Evolutionary conservation across 441 rosid species (phyloP), one percentile per base, ranked within the genome.

Genomic region (Adansonia gregorii): DNA sequence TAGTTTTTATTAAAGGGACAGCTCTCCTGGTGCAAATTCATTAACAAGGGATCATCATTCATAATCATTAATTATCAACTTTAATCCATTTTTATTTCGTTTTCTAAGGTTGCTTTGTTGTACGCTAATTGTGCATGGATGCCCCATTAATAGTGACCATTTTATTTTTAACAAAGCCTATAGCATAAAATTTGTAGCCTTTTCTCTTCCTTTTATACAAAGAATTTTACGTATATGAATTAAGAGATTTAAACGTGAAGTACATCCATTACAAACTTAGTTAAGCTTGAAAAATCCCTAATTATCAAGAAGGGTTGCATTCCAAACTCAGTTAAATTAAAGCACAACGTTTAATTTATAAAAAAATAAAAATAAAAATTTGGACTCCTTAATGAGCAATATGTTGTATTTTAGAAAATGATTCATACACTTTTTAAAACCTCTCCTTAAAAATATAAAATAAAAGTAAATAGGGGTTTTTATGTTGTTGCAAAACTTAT

Each of bases 11-110:
- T 83, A 77, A 77, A 87, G 78, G 80, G 89, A 85, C 87, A 68
- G 73, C 86, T 86, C 89, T 80, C 87, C 86, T 78, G 74, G 76
- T 73, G 69, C 85, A 66, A 81, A 83, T 76, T 86, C 70, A 74
- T 76, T 49, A 61, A 49, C 64, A 79, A 82, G 84, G 79, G 72
- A 54, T 48, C 73, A 56, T 56, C 10, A 56, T 56, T 56, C 24
- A 56, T 19, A 56, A 19, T 56, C 61, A 67, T 6, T 41, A 45
- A 67, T 72, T 20, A 55, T 58, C 52, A 46, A 31, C 72, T 67
- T 22, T 48, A 12, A 12, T 69, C 35, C 0, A 24, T 19, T 69
- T 49, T 48, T 69, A 49, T 69, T 69, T 69, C 73, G 12, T 69
- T 69, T 48, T 69, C 73, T 24, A 22, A 49, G 19, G 41, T 52